phyloP scores from a whole-genome alignment of 345 rosid species.

The Citrus reticulata region DNA sequence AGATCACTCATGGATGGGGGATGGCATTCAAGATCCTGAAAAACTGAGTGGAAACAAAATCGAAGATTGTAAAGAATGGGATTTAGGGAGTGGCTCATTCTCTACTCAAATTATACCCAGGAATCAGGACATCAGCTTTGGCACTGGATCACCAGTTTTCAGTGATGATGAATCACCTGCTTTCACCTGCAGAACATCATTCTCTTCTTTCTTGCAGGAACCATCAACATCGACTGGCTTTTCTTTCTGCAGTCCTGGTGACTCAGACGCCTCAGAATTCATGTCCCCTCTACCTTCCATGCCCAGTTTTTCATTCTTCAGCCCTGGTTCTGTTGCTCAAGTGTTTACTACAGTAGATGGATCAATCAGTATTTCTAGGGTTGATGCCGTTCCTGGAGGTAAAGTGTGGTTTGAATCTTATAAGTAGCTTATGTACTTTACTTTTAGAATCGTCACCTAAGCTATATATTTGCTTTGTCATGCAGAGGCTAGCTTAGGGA shows the following conservation, averaged over 20 bases:
- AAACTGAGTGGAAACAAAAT: constrained; percentile 9
- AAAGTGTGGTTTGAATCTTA: constrained; percentile 12
- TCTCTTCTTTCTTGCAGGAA: constrained; percentile 39
- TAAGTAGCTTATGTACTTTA: neutral
- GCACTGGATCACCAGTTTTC: constrained; percentile 29
- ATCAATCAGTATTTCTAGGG: constrained; percentile 5
- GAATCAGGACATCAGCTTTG: constrained; percentile 65
- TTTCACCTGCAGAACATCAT: constrained; percentile 41
- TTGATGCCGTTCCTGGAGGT: constrained; percentile 33
- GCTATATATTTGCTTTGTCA: neutral
- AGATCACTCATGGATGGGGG: constrained; percentile 57
- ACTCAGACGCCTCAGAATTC: constrained; percentile 32
- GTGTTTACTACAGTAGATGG: constrained; percentile 16
- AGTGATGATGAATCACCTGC: constrained; percentile 38
- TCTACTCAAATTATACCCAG: constrained; percentile 31
- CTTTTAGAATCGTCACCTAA: neutral
- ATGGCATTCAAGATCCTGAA: constrained; percentile 18
- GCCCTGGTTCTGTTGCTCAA: constrained; percentile 30
- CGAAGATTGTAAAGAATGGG: constrained; percentile 30
- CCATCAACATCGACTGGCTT: constrained; percentile 43
- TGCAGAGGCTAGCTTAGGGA: constrained; percentile 29
- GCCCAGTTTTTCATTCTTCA: constrained; percentile 62
- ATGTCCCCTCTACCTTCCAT: constrained; percentile 41
- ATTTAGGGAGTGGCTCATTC: constrained; percentile 31
- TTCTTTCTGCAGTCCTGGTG: constrained; percentile 32